Percentiles rank a stretch among this genome's conserved stretches.
Conservation (phyloP, 2,329 filamentous ascomycete genomes). For the Penicillium freii region DNA sequence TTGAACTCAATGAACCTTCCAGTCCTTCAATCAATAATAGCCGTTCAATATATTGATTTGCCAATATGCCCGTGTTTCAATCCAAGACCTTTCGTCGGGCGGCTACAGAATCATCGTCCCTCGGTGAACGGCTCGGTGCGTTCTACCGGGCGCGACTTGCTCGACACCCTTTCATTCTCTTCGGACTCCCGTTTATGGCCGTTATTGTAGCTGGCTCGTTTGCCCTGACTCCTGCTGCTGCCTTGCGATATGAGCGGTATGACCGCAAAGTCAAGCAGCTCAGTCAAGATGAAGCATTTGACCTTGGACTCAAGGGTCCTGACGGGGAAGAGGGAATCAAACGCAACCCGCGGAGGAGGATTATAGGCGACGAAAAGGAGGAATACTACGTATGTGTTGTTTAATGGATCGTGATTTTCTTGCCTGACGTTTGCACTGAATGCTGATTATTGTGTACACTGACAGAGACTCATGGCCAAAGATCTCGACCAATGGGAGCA, state of each 20-base stretch:
- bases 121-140: constrained; percentile 67
- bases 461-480: constrained; percentile 75
- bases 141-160: constrained; percentile 73
- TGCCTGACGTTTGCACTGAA: background rate
- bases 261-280: constrained; percentile 86
- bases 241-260: constrained; percentile 87
- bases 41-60: background rate
- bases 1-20: background rate
- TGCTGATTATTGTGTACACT: constrained; percentile 14
- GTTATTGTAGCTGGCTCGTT: constrained; percentile 92
- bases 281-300: constrained; percentile 80
- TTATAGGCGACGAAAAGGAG: constrained; percentile 44
- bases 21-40: background rate
- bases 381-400: constrained; percentile 47
- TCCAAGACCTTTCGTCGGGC: constrained; percentile 69
- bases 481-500: constrained; percentile 97
- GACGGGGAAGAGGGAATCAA: constrained; percentile 74
- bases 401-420: background rate
- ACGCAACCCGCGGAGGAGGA: constrained; percentile 45
- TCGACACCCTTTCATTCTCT: constrained; percentile 83
- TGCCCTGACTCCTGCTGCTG: constrained; percentile 89
- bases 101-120: constrained; percentile 47
- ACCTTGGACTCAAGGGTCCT: constrained; percentile 66
- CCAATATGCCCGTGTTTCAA: constrained; percentile 61
- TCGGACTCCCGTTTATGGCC: constrained; percentile 87